phyloP scores from a whole-genome alignment of 2,329 filamentous ascomycete species.

The Catunica adiposa region DNA sequence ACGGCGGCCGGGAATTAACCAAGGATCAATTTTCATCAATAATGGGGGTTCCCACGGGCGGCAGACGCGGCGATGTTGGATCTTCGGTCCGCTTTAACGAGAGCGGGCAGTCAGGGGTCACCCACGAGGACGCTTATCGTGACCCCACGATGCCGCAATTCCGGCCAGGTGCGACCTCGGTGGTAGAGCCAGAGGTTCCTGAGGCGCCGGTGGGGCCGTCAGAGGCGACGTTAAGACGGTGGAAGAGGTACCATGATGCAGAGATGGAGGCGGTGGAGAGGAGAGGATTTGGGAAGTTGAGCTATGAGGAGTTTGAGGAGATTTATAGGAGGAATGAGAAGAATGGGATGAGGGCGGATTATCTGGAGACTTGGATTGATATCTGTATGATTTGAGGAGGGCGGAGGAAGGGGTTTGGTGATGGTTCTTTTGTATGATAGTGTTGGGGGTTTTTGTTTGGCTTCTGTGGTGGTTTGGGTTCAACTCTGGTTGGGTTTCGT shows the following conservation, averaged over 20 bases:
- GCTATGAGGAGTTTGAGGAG: constrained; percentile 61
- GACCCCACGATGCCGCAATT: constrained; percentile 57
- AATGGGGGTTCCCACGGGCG: too few relatives aligned
- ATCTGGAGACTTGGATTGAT: constrained; percentile 84
- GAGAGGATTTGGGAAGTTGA: constrained; percentile 67
- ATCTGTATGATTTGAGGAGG: constrained; percentile 44
- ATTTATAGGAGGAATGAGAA: constrained; percentile 54
- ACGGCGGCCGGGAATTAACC: too few relatives aligned
- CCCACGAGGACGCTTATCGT: constrained; percentile 18
- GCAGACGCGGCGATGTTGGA: too few relatives aligned
- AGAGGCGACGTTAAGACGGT: constrained; percentile 24
- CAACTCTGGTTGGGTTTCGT: too few relatives aligned
- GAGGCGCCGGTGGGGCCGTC: background rate
- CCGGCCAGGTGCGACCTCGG: constrained; percentile 34
- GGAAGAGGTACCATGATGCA: constrained; percentile 43
- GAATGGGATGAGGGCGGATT: constrained; percentile 43
- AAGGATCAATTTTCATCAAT: too few relatives aligned
- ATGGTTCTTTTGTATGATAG: background rate
- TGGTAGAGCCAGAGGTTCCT: background rate
- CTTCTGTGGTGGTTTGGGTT: too few relatives aligned
- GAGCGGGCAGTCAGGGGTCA: background rate
- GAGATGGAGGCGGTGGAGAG: constrained; percentile 53
- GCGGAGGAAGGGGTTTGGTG: background rate
- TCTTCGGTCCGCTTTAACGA: background rate
- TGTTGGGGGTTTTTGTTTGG: background rate